Conservation (phyloP, 345 rosid genomes). For the Gossypium bickii region DNA sequence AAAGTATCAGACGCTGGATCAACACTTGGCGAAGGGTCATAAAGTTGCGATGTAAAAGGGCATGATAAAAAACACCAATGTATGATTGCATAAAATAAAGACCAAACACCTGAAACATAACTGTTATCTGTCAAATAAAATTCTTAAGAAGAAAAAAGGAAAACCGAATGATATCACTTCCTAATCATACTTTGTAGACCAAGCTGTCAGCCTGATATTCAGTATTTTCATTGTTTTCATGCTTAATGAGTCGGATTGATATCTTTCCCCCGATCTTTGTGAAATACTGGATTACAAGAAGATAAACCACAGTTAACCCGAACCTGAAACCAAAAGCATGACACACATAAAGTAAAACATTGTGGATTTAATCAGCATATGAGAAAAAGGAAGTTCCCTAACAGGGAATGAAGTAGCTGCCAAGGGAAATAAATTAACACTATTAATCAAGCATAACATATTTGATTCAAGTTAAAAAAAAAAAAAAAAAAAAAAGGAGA, state of each 20-base stretch:
- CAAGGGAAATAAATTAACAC: conserved; percentile 1
- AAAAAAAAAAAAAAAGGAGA: background rate
- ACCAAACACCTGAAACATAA: conserved; percentile 78
- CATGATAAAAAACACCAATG: conserved; percentile 95
- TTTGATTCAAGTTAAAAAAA: background rate
- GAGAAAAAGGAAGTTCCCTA: background rate
- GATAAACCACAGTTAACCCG: conserved; percentile 72
- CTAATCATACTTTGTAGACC: conserved; percentile 65
- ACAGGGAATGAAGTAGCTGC: background rate
- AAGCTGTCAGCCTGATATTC: conserved; percentile 85
- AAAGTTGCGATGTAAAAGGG: conserved; percentile 76
- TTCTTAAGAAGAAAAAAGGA: background rate
- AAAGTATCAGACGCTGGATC: conserved; percentile 75
- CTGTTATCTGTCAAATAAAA: conserved; percentile 10
- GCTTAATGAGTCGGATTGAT: conserved; percentile 70
- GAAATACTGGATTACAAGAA: conserved; percentile 73
- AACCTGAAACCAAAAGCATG: conserved; percentile 53
- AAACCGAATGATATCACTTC: conserved; percentile 19
- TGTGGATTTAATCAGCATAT: background rate
- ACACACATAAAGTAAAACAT: background rate
- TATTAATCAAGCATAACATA: background rate
- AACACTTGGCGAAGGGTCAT: conserved; percentile 75
- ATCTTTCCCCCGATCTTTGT: conserved; percentile 75
- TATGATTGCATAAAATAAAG: conserved; percentile 94
- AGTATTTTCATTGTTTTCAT: conserved; percentile 64